Evolutionary conservation across 257 asterid species (phyloP), one percentile per base, ranked within the genome.

Genomic region (Fraxinus anomala): DNA sequence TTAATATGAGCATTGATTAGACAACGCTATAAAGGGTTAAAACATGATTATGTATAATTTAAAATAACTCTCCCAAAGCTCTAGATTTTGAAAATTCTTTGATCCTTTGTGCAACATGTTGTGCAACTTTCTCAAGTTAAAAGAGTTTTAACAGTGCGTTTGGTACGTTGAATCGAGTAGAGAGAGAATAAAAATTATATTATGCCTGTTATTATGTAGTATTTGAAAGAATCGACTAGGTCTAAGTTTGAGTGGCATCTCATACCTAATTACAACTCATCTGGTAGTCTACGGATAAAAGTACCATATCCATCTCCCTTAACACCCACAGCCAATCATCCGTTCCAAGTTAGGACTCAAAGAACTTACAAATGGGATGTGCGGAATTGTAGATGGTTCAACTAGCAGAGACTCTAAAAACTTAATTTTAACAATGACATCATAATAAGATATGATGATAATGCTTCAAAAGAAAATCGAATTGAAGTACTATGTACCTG

Each of bases 101-200:
- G 14, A n/a, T 30, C 68, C 68, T 0, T 37, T 37, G 8, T 37
- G 39, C 39, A 34, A 34, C 12, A 6, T 59, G 1, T 59, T 59
- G 31, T 21, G 31, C 31, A 21, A 59, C 68, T n/a, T 59, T 23
- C 68, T 21, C 30, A 37, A 37, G 10, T 59, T n/a, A 5, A 44
- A 8, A 59, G 13, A 28, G 24, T 21, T 59, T 59, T 59, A 3
- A 21, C 0, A 59, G 1, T 59, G 13, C n/a, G 11, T 5, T 56
- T n/a, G 2, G 79, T 73, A 65, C 77, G 89, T 84, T 77, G 79
- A 84, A 84, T 74, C 84, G 78, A 49, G 75, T 71, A 36, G 7
- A 73, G 67, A 36, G 76, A 19, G 40, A 31, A 31, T 73, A 77
- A 37, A 37, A 37, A 0, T 37, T 6, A 37, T 37, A 37, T 37